Base-by-base conservation (phyloP, 73 alveolate species). In the Paramecium tetraurelia region DNA sequence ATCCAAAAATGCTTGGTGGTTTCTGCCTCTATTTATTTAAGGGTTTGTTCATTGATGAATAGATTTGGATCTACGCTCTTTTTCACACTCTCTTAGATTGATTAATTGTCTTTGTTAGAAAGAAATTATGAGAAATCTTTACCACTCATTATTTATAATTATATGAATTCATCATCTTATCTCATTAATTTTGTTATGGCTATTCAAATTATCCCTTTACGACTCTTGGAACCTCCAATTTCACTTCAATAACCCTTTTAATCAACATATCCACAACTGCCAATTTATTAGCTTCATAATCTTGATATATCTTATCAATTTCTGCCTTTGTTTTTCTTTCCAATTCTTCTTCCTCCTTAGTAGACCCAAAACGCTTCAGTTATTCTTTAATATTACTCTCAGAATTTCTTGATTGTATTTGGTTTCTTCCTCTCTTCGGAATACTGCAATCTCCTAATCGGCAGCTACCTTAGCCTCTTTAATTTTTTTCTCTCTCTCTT, bases 391-490 rank as follows among this genome's bases (percentile, higher is more conserved):
- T 18, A 16, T 4, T 5, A 89, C 94, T 24, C 40, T 89, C 14
- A 22, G 22, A 40, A 70, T 71, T 71, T 89, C 94, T 70, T 68
- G 38, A 46, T 89, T 63, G 33, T 70, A 89, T 89, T 58, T 89
- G 20, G 75, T 83, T 46, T 89, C 94, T 89, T 89, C 86, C 41
- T 89, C 94, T 29, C 85, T 63, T 18, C 94, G 31, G 57, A 71
- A 89, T 29, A 70, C 77, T 76, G 71, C 87, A 41, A 89, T 83
- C 72, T 89, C 94, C 71, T 89, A 72, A 70, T 89, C 94, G 71
- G 94, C 94, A 40, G 94, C 94, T 21, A 83, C 75, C 48, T 83
- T 89, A 31, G 94, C 94, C 21, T 89, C 94, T 70, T 89, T 89
- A 20, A 89, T 77, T 68, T 89, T 89, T 68, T 72, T 89, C 53